These are phyloP conservation scores for Madurella fahalii DNA, from an alignment of 2,329 filamentous ascomycete genomes.

Conservation along the genomic window DNA sequence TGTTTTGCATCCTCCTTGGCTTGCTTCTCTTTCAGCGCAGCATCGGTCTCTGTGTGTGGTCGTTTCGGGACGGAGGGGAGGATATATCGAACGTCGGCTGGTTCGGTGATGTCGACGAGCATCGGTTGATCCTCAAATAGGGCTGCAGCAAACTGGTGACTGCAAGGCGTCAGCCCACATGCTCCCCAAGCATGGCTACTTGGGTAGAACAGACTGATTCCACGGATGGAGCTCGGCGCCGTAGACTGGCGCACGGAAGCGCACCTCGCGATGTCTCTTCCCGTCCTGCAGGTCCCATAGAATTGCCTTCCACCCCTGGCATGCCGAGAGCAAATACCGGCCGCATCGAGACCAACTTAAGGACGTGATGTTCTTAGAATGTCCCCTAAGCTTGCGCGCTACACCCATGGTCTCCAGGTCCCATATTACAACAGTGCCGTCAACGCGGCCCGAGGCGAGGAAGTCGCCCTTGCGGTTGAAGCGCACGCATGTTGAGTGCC, in stretches of 20 bases:
- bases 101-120: constrained; percentile 73
- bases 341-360: constrained; percentile 93
- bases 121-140: constrained; percentile 91
- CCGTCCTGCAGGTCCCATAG: constrained; percentile 81
- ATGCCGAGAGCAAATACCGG: constrained; percentile 84
- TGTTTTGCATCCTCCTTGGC: constrained; percentile 90
- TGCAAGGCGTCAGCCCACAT: constrained; percentile 36
- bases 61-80: constrained; percentile 81
- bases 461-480: constrained; percentile 96
- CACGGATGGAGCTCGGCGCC: constrained; percentile 92
- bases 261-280: constrained; percentile 73
- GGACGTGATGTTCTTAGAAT: constrained; percentile 90
- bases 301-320: constrained; percentile 94
- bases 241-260: constrained; percentile 90
- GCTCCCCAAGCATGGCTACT: background rate
- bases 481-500: constrained; percentile 64
- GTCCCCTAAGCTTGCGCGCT: constrained; percentile 86
- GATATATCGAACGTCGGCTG: constrained; percentile 67
- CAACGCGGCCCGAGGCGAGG: constrained; percentile 86
- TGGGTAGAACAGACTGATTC: constrained; percentile 63
- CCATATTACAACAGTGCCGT: constrained; percentile 93
- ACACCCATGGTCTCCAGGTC: constrained; percentile 97
- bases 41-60: constrained; percentile 64
- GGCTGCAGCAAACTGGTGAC: constrained; percentile 81
- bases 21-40: constrained; percentile 72